Base-by-base conservation (phyloP, 139 green algal species). In the Chlamydomonas urium region DNA sequence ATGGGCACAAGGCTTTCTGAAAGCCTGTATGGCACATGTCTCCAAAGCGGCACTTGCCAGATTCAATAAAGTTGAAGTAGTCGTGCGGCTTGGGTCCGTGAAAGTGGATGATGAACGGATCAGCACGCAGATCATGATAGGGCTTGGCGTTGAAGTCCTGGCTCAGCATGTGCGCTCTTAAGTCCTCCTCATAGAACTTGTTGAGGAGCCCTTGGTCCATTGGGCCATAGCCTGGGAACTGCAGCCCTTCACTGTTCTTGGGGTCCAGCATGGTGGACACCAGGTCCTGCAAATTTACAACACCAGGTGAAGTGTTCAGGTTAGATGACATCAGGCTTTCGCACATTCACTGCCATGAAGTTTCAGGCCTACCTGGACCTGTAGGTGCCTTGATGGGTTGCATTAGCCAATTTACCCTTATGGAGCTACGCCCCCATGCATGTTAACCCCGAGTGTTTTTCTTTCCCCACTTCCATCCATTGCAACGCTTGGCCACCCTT, bases 81-180 rank as follows among this genome's bases (percentile, higher is more conserved):
- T 83, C 72, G 5, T 56, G 38, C 0, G 77, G 77, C 66, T 83
- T 83, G 38, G 77, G 77, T 2, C 77, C 77, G 35, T 83, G 72
- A 67, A 77, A 83, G 50, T 83, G 77, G 19, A 83, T 28, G 21
- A 83, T 63, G 6, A 63, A 29, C 23, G 53, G 10, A 31, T 63
- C 6, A 17, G 10, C 59, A 45, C 14, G 37, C 10, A 47, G 24
- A 26, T 67, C 59, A n/a, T 73, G 42, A 67, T 83, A 83, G 29
- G 62, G 48, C 72, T 83, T 83, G 48, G 72, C n/a, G 48, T 83
- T 83, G 66, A 77, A 83, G 35, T 21, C 5, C 36, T 75, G 71
- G 21, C 6, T 26, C 69, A 81, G 69, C 33, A 35, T n/a, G 32
- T 61, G 6, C 45, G 38, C 28, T 35, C 38, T 31, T 38, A 78